A percentile compares a stretch with the other conserved stretches of the same genome.
phyloP scores from a whole-genome alignment of 2,329 filamentous ascomycete species.

The Nannizziopsis barbatae region DNA sequence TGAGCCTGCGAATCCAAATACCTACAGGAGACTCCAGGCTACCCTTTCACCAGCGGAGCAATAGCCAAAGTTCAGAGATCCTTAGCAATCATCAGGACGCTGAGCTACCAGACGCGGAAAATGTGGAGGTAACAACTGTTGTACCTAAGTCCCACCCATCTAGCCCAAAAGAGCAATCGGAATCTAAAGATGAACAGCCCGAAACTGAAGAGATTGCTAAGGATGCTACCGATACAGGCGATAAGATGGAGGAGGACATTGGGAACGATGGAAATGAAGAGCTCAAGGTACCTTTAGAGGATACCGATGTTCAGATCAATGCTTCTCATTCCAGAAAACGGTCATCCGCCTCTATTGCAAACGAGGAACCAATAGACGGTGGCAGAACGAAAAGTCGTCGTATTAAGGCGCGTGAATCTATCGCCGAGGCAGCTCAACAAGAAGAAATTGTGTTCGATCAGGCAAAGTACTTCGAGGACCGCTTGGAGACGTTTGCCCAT shows the following conservation, averaged over 20 bases:
- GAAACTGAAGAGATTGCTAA: background rate
- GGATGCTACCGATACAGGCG: background rate
- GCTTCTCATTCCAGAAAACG: conserved; percentile 41
- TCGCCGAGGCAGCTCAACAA: conserved; percentile 37
- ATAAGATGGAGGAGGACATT: conserved; percentile 3
- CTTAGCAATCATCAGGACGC: background rate
- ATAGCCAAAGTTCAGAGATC: background rate
- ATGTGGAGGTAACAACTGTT: background rate
- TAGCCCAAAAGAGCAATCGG: background rate
- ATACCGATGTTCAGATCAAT: conserved; percentile 23
- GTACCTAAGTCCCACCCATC: background rate
- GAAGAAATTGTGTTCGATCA: conserved; percentile 43
- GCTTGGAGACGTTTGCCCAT: conserved; percentile 42
- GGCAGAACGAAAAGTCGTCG: conserved; percentile 50
- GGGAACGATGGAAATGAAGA: conserved; percentile 3
- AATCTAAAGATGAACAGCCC: background rate
- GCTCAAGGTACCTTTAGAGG: conserved; percentile 19
- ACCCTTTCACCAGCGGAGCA: conserved; percentile 11
- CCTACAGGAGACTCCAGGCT: background rate
- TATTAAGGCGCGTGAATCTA: conserved; percentile 48
- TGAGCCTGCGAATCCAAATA: background rate
- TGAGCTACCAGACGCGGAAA: background rate
- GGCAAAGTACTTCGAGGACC: conserved; percentile 43
- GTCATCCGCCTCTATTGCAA: conserved; percentile 48
- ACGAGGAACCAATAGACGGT: conserved; percentile 47